Conservation (phyloP, 2,329 filamentous ascomycete species). For the Cordyceps militaris region DNA sequence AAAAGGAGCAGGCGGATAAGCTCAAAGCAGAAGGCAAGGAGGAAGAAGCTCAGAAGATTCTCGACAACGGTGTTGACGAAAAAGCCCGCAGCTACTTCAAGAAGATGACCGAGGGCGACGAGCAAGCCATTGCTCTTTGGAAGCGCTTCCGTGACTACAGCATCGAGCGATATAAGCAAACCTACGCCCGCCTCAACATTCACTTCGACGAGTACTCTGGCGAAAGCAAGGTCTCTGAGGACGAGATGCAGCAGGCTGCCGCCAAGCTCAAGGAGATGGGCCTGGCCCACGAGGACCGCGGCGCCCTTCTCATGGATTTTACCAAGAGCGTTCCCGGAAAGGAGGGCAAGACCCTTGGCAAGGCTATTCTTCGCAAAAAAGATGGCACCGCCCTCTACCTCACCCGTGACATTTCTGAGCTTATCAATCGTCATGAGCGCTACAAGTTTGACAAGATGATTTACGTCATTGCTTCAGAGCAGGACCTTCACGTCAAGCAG, state of each 20-base stretch:
- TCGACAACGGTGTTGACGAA: constrained; percentile 59
- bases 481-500: constrained; percentile 66
- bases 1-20: constrained; percentile 19
- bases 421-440: constrained; percentile 56
- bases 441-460: constrained; percentile 73
- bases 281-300: constrained; percentile 63
- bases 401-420: constrained; percentile 70
- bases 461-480: constrained; percentile 66
- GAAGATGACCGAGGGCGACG: constrained; percentile 62
- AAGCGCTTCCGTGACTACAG: constrained; percentile 59
- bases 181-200: constrained; percentile 65
- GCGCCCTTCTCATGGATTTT: constrained; percentile 67
- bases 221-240: constrained; percentile 64
- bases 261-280: constrained; percentile 55
- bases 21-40: constrained; percentile 50
- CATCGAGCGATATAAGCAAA: constrained; percentile 59
- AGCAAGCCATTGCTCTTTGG: constrained; percentile 55
- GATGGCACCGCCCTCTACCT: constrained; percentile 72
- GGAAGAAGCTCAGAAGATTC: constrained; percentile 49
- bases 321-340: constrained; percentile 59
- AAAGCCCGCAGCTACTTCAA: constrained; percentile 68
- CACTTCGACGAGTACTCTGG: constrained; percentile 67
- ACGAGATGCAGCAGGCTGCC: constrained; percentile 58
- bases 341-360: constrained; percentile 61
- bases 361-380: constrained; percentile 63